These are phyloP conservation scores for Candida berthetii DNA, from an alignment of 805 yeast genomes.

Conservation along the genomic window DNA sequence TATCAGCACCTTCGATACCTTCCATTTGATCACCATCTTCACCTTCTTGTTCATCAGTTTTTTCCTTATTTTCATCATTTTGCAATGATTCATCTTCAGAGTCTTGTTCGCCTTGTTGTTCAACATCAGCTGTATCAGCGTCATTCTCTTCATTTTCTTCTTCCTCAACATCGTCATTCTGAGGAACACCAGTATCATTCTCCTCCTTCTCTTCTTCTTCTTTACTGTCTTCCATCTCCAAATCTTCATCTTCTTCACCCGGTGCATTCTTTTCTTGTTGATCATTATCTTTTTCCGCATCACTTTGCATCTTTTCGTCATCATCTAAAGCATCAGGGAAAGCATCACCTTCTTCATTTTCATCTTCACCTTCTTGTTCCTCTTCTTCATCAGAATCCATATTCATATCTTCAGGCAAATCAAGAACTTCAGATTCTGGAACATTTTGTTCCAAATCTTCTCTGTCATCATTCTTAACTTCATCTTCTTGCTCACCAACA, in stretches of 20 bases:
- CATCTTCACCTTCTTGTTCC: conserved; percentile 37
- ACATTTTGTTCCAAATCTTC: conserved; percentile 68
- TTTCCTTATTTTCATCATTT: conserved; percentile 23
- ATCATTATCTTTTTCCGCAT: conserved; percentile 20
- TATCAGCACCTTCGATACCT: conserved; percentile 49
- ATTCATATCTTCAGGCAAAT: conserved; percentile 88
- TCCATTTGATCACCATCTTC: conserved; percentile 38
- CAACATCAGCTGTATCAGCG: conserved; percentile 17
- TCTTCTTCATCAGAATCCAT: conserved; percentile 75
- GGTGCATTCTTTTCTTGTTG: conserved; percentile 37
- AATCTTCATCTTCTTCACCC: conserved; percentile 25
- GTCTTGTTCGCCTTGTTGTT: conserved; percentile 26
- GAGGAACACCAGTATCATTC: conserved; percentile 20
- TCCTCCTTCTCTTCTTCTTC: conserved; percentile 24
- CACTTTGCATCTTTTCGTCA: conserved; percentile 26
- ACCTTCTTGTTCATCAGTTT: conserved; percentile 33
- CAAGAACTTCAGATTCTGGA: conserved; percentile 82
- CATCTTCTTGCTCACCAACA: conserved; percentile 80
- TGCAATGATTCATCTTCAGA: conserved; percentile 19
- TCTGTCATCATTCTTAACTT: conserved; percentile 59
- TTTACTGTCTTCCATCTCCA: conserved; percentile 23
- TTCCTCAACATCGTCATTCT: conserved; percentile 26
- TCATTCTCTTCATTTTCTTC: conserved; percentile 20
- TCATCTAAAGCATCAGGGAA: conserved; percentile 30
- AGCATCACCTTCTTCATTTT: conserved; percentile 45